Evolutionary conservation across 352 stramenopile species (phyloP), one percentile per base, ranked within the genome.

Genomic region (Phytophthora capsici): DNA sequence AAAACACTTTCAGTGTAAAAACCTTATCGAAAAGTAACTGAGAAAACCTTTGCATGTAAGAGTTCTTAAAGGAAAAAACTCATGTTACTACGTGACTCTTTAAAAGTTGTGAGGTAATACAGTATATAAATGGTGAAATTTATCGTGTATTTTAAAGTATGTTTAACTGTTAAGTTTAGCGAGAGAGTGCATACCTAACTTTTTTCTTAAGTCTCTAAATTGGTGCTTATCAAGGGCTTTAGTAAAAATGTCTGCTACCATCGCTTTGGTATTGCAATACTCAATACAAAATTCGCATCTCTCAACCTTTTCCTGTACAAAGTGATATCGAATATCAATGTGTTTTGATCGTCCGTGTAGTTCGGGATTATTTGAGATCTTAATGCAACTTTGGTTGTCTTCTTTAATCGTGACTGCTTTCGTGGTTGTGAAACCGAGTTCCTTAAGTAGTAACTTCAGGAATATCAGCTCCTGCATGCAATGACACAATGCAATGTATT

Each of bases 401-500:
- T 47, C 14, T 7, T 1, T 28, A 4, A 47, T 10, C 0, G 19
- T 28, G 1, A 28, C n/a, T 17, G 40, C 19, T 28, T 28, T 12
- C 0, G 19, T 20, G 5, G 17, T 47, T n/a, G 14, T 0, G 6
- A 17, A 8, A 10, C 25, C 16, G n/a, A 47, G 19, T 4, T 28
- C 40, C 5, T 16, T 19, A 16, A 47, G 40, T 16, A 28, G 19
- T 8, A 47, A 19, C 1, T 47, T 28, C 0, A 47, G 19, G 19
- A 47, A 47, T 8, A 41, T 41, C 0, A 41, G 1, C 12, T 50
- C 41, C 40, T 71, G 64, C 32, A 71, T 62, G 45, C 56, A 61
- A n/a, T 72, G 57, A 16, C 64, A 68, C 8, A 64, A 26, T 13
- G 64, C 57, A 7, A 73, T 57, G 37, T 64, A 68, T 22, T 68